Evolutionary conservation across 2,329 filamentous ascomycete genomes (phyloP), one percentile per base, ranked within the genome.

Genomic region (Stylonectria norvegica): DNA sequence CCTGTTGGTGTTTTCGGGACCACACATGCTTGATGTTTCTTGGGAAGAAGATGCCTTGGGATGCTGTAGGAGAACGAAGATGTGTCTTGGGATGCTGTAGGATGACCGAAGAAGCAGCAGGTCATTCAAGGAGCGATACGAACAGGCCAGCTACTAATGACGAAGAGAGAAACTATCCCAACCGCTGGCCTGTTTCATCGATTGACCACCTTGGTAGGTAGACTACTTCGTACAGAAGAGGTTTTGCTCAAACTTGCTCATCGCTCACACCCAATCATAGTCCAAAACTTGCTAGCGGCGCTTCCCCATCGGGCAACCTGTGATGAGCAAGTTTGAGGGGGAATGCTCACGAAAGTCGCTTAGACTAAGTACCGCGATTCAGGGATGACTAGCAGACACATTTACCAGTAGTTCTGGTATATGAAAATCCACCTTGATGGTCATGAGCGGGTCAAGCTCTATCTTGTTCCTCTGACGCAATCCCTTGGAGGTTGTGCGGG

Each of bases 11-110:
- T 50, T 62, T 35, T 72, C 63, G 5, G 64, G 64, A 30, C 71
- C 70, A 45, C 71, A 75, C 71, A 75, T 75, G 27, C 10, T 57
- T 37, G n/a, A n/a, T n/a, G n/a, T n/a, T n/a, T n/a, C n/a, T n/a
- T n/a, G n/a, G n/a, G n/a, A n/a, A n/a, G n/a, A n/a, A n/a, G n/a
- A n/a, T n/a, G n/a, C n/a, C n/a, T n/a, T n/a, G n/a, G n/a, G n/a
- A n/a, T n/a, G n/a, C n/a, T n/a, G n/a, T n/a, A n/a, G n/a, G n/a
- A n/a, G n/a, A n/a, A n/a, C n/a, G n/a, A n/a, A n/a, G n/a, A n/a
- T n/a, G n/a, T n/a, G n/a, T n/a, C n/a, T n/a, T n/a, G n/a, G 15
- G 15, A 23, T n/a, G 29, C 30, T 17, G n/a, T 10, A 32, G 15
- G 23, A 22, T 11, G 1, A 23, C n/a, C n/a, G n/a, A n/a, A n/a